A percentile compares a stretch with the other conserved stretches of the same genome.
Conservation (phyloP, 2,329 filamentous ascomycete genomes). For the Fusarium dimerum region DNA sequence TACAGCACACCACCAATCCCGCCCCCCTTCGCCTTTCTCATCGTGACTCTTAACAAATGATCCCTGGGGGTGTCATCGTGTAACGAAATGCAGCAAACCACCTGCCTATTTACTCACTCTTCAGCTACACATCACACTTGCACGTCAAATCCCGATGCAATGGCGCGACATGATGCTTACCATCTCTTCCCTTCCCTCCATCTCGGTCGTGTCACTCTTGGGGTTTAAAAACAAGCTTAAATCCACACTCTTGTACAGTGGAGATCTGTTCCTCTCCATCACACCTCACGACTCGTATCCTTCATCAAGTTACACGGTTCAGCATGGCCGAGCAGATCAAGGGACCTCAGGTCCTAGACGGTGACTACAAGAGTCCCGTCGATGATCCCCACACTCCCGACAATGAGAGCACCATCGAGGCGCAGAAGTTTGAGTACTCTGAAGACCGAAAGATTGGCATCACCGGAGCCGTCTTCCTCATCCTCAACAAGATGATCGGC, state of each 20-base stretch:
- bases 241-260: not conserved
- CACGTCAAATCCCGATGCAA: not conserved
- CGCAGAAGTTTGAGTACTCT: conserved; percentile 42
- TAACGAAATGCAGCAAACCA: not conserved
- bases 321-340: conserved; percentile 18
- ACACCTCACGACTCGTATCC: not conserved
- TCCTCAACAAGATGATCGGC: conserved; percentile 61
- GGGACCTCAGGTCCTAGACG: not conserved
- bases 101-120: not conserved
- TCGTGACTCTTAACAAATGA: no score
- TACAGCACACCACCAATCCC: no score
- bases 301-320: not conserved
- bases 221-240: not conserved
- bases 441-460: conserved; percentile 53
- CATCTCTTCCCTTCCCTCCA: not conserved
- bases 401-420: conserved; percentile 33
- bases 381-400: conserved; percentile 20
- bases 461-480: conserved; percentile 54
- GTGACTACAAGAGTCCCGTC: conserved; percentile 10
- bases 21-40: not conserved
- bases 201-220: no score
- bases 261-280: not conserved
- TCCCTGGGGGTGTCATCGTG: no score
- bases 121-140: not conserved
- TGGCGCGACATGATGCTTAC: not conserved